A percentile compares a stretch with the other conserved stretches of the same genome.
Evolutionary conservation across 345 rosid genomes (phyloP).

Genomic region (Dimocarpus longan): DNA sequence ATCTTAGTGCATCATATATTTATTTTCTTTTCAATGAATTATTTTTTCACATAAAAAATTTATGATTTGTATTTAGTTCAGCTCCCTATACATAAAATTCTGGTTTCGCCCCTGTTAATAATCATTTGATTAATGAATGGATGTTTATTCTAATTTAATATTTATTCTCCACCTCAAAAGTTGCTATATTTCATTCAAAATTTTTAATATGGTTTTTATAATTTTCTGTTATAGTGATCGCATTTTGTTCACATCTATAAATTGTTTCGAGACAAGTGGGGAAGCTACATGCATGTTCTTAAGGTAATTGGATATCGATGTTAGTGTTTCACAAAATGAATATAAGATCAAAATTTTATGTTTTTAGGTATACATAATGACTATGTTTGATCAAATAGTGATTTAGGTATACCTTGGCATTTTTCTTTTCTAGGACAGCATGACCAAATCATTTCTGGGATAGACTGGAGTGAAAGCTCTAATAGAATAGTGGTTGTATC

Average conservation of each 20-base stretch:
- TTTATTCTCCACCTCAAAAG: too few species aligned
- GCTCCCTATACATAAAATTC: too few species aligned
- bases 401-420: conserved; percentile 4
- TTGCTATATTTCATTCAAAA: too few species aligned
- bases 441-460: conserved; percentile 94
- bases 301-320: conserved; percentile 21
- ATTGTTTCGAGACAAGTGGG: conserved; percentile 77
- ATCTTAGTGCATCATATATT: too few species aligned
- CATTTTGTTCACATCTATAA: conserved; percentile 78
- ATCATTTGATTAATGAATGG: too few species aligned
- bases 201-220: too few species aligned
- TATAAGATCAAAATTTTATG: not conserved
- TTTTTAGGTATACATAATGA: not conserved
- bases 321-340: not conserved
- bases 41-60: too few species aligned
- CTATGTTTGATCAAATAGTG: not conserved
- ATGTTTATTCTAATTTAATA: too few species aligned
- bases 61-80: too few species aligned
- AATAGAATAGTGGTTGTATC: conserved; percentile 89
- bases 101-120: too few species aligned
- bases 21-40: too few species aligned
- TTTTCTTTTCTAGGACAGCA: conserved; percentile 54
- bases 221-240: too few species aligned
- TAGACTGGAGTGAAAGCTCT: conserved; percentile 87
- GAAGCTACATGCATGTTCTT: conserved; percentile 84